Evolutionary conservation across 257 asterid species (phyloP), one percentile per base, ranked within the genome.

Genomic region (Solanum medicagineum): DNA sequence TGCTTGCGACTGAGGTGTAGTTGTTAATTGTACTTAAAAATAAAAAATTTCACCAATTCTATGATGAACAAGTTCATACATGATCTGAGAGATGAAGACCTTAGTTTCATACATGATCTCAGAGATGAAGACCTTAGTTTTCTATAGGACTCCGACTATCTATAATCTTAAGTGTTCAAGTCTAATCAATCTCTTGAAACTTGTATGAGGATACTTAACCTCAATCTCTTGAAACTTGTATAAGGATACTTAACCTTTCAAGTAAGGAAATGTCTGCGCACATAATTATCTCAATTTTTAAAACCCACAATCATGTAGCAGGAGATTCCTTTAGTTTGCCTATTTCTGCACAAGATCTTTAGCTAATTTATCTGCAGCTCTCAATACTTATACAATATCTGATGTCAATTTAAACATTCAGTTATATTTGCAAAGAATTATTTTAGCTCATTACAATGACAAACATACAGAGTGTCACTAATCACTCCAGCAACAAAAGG

Each of bases 401-500:
- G 98, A 98, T 36, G 98, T 97, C 93, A 97, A 87, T 84, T 97
- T 29, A 29, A 29, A 29, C 29, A 29, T 29, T 29, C 98, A 15
- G 98, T 92, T 81, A 93, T 92, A 85, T 97, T 93, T 42, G 95
- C 91, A 83, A 95, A 89, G 71, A 94, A 95, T 88, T 97, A 98
- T 93, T 94, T 95, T 85, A 97, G 92, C 89, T 97, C 99, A 87
- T 94, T 95, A 89, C 98, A 98, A 47, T 92, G 94, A 89, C 98
- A 97, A 74, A 92, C 89, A 55, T 97, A 98, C 81, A 95, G 92
- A 74, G 99, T 96, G 86, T 98, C 99, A 87, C 94, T 98, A 83
- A 96, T 98, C 85, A 94, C 97, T 79, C 99, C 99, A 51, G 97
- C 99, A 51, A 97, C 96, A 87, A 97, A 91, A 44, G 99, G 98